Evolutionary conservation across 106 monocot species (phyloP).

Genomic region (Platanthera guangdongensis): DNA sequence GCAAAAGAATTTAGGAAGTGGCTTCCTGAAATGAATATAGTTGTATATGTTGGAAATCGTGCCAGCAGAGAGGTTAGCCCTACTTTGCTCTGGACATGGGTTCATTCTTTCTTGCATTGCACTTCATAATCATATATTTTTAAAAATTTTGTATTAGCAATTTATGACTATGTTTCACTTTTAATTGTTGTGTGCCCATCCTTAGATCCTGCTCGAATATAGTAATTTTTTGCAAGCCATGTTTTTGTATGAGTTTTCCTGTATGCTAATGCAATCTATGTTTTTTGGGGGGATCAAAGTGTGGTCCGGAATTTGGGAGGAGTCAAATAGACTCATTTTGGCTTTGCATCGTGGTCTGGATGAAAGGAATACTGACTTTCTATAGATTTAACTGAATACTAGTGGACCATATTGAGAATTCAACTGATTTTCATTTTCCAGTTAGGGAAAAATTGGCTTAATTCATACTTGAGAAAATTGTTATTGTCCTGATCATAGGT

Average conservation of each 20-base stretch:
- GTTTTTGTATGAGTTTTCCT: constrained; percentile 1
- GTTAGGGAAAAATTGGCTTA: not conserved
- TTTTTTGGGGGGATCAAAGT: not conserved
- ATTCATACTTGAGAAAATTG: not conserved
- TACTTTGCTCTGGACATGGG: not conserved
- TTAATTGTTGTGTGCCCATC: not conserved
- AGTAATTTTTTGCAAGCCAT: not conserved
- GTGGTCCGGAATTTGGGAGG: not conserved
- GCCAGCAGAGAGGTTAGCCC: constrained; percentile 86
- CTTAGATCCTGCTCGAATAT: not conserved
- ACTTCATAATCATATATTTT: not conserved
- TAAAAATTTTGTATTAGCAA: not conserved
- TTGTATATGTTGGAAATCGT: constrained; percentile 97
- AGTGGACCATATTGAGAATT: not conserved
- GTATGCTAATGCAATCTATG: not conserved
- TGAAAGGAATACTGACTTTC: not conserved
- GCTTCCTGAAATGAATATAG: constrained; percentile 93
- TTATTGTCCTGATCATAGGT: not conserved
- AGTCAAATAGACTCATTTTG: not conserved
- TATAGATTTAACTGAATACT: not conserved
- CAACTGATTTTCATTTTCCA: not conserved
- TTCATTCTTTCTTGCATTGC: not conserved
- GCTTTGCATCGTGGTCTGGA: constrained; percentile 2
- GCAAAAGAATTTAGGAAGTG: constrained; percentile 96
- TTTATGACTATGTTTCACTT: not conserved